Conservation (phyloP, 179 eudicot species). For the Nepenthes alata region DNA sequence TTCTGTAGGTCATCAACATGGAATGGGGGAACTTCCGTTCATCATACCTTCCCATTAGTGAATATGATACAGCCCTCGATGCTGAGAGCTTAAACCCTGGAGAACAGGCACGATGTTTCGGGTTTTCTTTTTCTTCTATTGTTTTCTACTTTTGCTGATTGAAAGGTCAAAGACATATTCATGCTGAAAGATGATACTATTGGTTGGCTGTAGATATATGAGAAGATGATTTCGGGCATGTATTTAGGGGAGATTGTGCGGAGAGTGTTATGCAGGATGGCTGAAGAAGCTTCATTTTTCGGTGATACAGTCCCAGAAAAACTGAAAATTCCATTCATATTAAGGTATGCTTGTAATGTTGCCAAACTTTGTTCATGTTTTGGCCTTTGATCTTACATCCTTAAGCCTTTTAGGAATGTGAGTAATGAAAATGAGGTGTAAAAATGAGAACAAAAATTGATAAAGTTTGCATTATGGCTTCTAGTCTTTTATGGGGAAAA, state of each 20-base stretch:
- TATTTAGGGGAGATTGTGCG: slow-evolving; percentile 89
- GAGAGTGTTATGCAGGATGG: slow-evolving; percentile 62
- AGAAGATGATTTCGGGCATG: slow-evolving; percentile 86
- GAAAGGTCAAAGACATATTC: too few species aligned
- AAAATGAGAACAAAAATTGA: too few species aligned
- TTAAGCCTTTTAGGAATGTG: too few species aligned
- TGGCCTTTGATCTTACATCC: too few species aligned
- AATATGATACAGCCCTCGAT: slow-evolving; percentile 43
- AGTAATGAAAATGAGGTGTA: too few species aligned
- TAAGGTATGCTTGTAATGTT: slow-evolving; percentile 30
- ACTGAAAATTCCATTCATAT: slow-evolving; percentile 46
- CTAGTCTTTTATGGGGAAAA: too few species aligned
- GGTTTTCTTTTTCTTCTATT: too few species aligned
- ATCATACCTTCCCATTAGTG: slow-evolving; percentile 56
- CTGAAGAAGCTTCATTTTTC: slow-evolving; percentile 72
- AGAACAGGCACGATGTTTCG: slow-evolving; percentile 33
- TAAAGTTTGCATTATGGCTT: too few species aligned
- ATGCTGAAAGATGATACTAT: too few species aligned
- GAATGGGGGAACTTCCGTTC: slow-evolving; percentile 70
- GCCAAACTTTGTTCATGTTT: too few species aligned
- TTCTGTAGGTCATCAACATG: slow-evolving; percentile 53
- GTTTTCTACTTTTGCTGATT: too few species aligned
- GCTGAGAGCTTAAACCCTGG: slow-evolving; percentile 57
- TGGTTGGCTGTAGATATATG: slow-evolving; percentile 45
- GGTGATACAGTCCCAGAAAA: slow-evolving; percentile 71